These are phyloP conservation scores for Neurospora sp. DNA, from an alignment of 495 filamentous ascomycete species.

Conservation along the genomic window DNA sequence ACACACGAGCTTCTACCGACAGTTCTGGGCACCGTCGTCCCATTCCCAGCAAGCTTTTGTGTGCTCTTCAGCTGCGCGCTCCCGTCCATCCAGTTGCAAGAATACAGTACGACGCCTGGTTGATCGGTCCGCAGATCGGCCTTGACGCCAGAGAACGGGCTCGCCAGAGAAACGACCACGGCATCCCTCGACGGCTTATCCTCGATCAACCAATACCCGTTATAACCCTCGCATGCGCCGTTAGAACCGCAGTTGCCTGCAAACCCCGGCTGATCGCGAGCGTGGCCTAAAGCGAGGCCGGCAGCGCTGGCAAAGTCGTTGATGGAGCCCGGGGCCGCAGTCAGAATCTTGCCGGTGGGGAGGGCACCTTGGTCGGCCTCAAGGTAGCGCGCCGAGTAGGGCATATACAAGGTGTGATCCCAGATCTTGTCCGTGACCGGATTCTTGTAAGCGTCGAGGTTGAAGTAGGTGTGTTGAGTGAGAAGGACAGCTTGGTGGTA, in stretches of 20 bases:
- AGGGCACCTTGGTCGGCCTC: constrained; percentile 58
- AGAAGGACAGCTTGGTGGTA: constrained; percentile 55
- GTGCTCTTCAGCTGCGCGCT: constrained; percentile 47
- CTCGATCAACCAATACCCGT: constrained; percentile 66
- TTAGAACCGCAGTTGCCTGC: constrained; percentile 54
- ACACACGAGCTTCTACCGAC: constrained; percentile 49
- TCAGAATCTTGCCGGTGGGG: constrained; percentile 60
- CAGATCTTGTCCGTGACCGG: constrained; percentile 50
- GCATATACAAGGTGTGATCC: constrained; percentile 61
- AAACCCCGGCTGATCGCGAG: constrained; percentile 45
- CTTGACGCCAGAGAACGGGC: constrained; percentile 53
- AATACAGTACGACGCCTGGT: constrained; percentile 60
- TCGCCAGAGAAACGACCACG: constrained; percentile 47
- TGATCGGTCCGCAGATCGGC: constrained; percentile 63
- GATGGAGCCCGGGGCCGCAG: constrained; percentile 44
- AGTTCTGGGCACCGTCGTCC: constrained; percentile 23
- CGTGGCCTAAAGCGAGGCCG: constrained; percentile 53
- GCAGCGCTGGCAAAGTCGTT: constrained; percentile 61
- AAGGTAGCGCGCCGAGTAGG: constrained; percentile 59
- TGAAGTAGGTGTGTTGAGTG: constrained; percentile 77
- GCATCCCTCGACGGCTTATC: constrained; percentile 44
- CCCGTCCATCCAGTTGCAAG: constrained; percentile 62
- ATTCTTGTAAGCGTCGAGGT: constrained; percentile 65
- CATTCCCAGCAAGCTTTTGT: constrained; percentile 43
- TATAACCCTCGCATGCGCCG: constrained; percentile 64